Evolutionary conservation across 176 grass and related monocot species (phyloP), one percentile per base, ranked within the genome.

Genomic region (Poa pratensis): DNA sequence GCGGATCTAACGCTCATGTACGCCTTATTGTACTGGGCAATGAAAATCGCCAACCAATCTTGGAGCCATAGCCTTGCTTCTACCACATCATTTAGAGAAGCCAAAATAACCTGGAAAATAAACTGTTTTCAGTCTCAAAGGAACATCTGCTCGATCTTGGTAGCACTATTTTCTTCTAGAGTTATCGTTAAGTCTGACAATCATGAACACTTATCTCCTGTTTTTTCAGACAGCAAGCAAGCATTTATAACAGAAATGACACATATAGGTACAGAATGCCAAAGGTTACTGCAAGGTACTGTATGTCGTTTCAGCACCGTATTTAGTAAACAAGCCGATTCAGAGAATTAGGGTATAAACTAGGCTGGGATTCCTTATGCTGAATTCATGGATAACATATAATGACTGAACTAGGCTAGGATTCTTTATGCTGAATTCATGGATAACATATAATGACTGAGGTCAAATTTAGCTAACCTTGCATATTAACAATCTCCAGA

Each of bases 31-130:
- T 94, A 96, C 77, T 92, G 96, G 82, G 96, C 86, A 27, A 92
- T 91, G 57, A 85, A 75, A 89, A 89, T 87, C 65, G 90, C 88
- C 54, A 99, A 90, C 96, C 96, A 99, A 85, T 96, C 96, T 54
- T 89, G 80, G 37, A 99, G 89, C 82, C 93, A 92, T 69, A 94
- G 62, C 67, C 91, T 93, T 61, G 89, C 92, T 89, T 99, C 86
- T 68, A 83, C 79, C 28, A 91, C 88, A 66, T 94, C 96, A 92
- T 90, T 85, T 46, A 99, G 89, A 26, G 96, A 94, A 66, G 90
- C 91, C 79, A 88, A 85, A 94, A 94, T 92, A 80, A 96, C 91
- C 96, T 99, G 77, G 76, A 87, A 92, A 83, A 43, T 16, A 16
- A 76, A 76, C 68, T 34, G 26, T 34, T 30, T 90, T 53, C 82